These are phyloP conservation scores for Solanum stenotomum DNA, from an alignment of 257 asterid genomes.

Conservation along the genomic window DNA sequence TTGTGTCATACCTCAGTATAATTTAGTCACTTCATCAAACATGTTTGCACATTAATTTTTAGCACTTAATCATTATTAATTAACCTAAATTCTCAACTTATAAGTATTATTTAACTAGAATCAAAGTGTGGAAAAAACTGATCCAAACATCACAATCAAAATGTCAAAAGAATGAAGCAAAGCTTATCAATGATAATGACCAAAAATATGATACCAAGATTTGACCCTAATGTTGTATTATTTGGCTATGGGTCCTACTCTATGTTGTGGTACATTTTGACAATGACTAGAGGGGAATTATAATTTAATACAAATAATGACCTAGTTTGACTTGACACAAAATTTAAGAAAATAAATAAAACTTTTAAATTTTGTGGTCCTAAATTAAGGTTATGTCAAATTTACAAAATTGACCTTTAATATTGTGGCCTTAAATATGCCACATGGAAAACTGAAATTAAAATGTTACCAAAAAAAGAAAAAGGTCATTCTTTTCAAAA, in stretches of 20 bases:
- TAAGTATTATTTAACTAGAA: background rate
- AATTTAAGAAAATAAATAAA: too few relatives aligned
- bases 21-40: too few relatives aligned
- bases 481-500: too few relatives aligned
- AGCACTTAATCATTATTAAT: background rate
- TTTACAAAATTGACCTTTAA: too few relatives aligned
- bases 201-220: background rate
- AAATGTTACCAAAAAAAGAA: too few relatives aligned
- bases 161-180: background rate
- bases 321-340: too few relatives aligned
- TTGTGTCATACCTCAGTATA: too few relatives aligned
- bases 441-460: too few relatives aligned
- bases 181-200: background rate
- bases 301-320: background rate
- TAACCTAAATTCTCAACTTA: background rate
- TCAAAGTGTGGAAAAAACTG: background rate
- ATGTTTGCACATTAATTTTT: background rate
- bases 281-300: background rate
- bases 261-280: background rate
- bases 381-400: too few relatives aligned
- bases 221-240: background rate
- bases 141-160: background rate
- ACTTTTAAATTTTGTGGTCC: too few relatives aligned
- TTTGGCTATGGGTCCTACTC: background rate
- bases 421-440: too few relatives aligned